Percentiles rank a stretch among this genome's conserved stretches.
Conservation (phyloP, 805 yeast genomes). For the Yamadazyma phyllophila region DNA sequence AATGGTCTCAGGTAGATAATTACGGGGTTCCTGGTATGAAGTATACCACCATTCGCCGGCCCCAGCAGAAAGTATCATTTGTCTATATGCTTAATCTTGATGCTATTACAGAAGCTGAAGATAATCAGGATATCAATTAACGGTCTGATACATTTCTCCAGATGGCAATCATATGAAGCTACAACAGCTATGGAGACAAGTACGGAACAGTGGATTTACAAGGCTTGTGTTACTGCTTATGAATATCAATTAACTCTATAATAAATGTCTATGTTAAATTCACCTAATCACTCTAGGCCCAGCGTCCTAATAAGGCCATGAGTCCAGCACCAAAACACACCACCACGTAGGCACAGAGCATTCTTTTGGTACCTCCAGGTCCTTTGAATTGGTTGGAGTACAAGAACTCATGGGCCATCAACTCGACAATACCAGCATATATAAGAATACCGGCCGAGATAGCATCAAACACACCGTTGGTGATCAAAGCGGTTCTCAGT, state of each 20-base stretch:
- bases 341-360: constrained; percentile 49
- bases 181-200: too few species aligned
- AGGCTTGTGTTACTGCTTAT: not conserved
- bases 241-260: not conserved
- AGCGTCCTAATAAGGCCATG: constrained; percentile 74
- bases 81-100: not conserved
- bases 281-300: constrained; percentile 46
- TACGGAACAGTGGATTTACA: too few species aligned
- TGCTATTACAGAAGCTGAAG: too few species aligned
- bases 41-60: not conserved
- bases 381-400: constrained; percentile 64
- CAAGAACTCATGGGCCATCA: constrained; percentile 75
- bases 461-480: constrained; percentile 73
- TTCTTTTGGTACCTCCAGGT: constrained; percentile 48
- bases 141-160: too few species aligned
- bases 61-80: not conserved
- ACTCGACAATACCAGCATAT: constrained; percentile 74
- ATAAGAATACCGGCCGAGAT: constrained; percentile 75
- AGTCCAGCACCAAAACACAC: constrained; percentile 69
- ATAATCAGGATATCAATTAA: too few species aligned
- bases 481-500: constrained; percentile 55
- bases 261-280: not conserved
- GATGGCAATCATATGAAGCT: too few species aligned
- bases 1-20: not conserved
- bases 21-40: not conserved